These are phyloP conservation scores for Laburnicola sp. DNA, from an alignment of 2,329 filamentous ascomycete genomes.

Conservation along the genomic window DNA sequence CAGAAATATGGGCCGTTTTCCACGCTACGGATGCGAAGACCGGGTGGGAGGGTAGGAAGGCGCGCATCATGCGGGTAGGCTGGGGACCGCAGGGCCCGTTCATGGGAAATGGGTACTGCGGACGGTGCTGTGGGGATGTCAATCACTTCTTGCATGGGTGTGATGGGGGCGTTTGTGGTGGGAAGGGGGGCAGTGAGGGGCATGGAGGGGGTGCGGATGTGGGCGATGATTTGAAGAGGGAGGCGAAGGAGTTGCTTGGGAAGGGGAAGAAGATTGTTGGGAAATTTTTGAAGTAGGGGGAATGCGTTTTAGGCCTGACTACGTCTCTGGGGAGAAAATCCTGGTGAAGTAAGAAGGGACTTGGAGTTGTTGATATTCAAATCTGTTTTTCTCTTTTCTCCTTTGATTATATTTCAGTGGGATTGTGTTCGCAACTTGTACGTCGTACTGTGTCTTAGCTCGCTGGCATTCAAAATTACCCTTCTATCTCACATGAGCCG, in stretches of 20 bases:
- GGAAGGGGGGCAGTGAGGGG: conserved; percentile 27
- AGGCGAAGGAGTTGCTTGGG: conserved; percentile 28
- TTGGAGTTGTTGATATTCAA: too few relatives aligned
- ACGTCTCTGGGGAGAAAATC: too few relatives aligned
- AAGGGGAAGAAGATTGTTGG: conserved; percentile 29
- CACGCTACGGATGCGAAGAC: conserved; percentile 53
- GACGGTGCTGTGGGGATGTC: conserved; percentile 36
- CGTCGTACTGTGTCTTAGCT: too few relatives aligned
- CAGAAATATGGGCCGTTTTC: conserved; percentile 50
- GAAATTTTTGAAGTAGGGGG: conserved; percentile 32
- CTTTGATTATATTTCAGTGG: too few relatives aligned
- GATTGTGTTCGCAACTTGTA: too few relatives aligned
- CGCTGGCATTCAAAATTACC: too few relatives aligned
- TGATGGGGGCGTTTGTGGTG: conserved; percentile 31
- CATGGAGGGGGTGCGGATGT: conserved; percentile 18
- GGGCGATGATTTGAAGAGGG: conserved; percentile 19
- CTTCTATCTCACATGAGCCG: too few relatives aligned
- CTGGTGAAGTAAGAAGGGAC: too few relatives aligned
- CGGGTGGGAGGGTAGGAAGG: conserved; percentile 51
- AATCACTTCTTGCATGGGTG: conserved; percentile 38
- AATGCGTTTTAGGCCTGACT: not conserved
- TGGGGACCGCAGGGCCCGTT: conserved; percentile 44
- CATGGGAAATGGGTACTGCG: conserved; percentile 49
- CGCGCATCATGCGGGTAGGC: conserved; percentile 50
- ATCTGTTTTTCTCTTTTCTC: too few relatives aligned